Evolutionary conservation across 2,329 filamentous ascomycete genomes (phyloP).

Genomic region (Penicillium sp.): DNA sequence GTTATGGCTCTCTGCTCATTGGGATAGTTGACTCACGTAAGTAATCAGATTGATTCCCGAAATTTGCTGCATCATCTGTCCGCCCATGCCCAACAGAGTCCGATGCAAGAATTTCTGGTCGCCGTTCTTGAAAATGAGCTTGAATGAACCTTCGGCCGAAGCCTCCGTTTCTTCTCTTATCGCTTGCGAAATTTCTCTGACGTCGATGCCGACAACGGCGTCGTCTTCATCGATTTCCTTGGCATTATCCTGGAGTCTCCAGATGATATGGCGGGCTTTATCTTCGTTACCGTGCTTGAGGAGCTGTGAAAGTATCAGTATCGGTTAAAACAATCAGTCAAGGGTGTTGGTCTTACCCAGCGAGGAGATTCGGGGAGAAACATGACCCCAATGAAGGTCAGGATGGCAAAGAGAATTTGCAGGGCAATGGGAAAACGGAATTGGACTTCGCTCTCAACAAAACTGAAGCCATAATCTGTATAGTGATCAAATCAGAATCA

Average conservation of each 20-base stretch:
- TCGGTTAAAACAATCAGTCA: accelerated
- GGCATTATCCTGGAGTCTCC: slow-evolving; percentile 33
- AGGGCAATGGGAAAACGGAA: slow-evolving; percentile 36
- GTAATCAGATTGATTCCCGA: slow-evolving; percentile 32
- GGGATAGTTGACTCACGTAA: slow-evolving; percentile 17
- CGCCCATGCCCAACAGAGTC: slow-evolving; percentile 30
- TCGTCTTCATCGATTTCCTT: slow-evolving; percentile 23
- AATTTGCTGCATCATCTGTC: slow-evolving; percentile 36
- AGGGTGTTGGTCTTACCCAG: slow-evolving; percentile 22
- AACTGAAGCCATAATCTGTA: slow-evolving; percentile 29
- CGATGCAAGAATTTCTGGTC: slow-evolving; percentile 25
- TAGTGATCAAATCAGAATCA: not conserved
- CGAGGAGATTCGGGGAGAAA: slow-evolving; percentile 49
- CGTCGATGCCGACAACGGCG: slow-evolving; percentile 24
- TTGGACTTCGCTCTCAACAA: slow-evolving; percentile 26
- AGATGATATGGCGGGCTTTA: slow-evolving; percentile 37
- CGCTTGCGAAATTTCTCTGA: slow-evolving; percentile 23
- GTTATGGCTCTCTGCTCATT: not conserved
- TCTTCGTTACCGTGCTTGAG: slow-evolving; percentile 35
- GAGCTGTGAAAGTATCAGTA: slow-evolving; percentile 22
- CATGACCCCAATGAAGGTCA: slow-evolving; percentile 26
- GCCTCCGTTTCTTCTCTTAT: slow-evolving; percentile 25
- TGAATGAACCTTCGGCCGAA: slow-evolving; percentile 22
- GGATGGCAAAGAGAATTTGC: slow-evolving; percentile 32
- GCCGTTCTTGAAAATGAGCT: slow-evolving; percentile 24